Percentiles rank a stretch among this genome's conserved stretches.
Conservation (phyloP, 2,329 filamentous ascomycete species). For the Grosmannia clavigera region DNA sequence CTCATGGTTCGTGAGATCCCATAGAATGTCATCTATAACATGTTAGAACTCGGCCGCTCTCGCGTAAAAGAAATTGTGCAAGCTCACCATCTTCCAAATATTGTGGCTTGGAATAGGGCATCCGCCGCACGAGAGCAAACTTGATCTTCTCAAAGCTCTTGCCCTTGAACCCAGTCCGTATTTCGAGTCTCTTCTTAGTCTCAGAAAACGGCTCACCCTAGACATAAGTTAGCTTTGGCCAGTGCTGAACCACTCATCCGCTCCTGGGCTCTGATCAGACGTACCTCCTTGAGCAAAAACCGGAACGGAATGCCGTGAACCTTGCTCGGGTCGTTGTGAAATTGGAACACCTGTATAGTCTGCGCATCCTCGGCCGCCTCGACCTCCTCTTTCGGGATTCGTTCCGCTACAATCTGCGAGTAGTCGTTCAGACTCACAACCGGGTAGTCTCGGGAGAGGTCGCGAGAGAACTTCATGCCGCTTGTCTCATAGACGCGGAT, state of each 20-base stretch:
- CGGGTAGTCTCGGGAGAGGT: slow-evolving; percentile 55
- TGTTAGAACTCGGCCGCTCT: slow-evolving; percentile 11
- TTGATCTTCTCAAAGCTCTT: slow-evolving; percentile 99
- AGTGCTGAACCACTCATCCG: slow-evolving; percentile 14
- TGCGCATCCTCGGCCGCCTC: slow-evolving; percentile 39
- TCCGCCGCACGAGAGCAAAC: slow-evolving; percentile 68
- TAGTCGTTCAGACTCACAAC: slow-evolving; percentile 84
- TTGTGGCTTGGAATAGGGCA: slow-evolving; percentile 61
- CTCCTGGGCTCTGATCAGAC: background rate
- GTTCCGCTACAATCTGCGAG: slow-evolving; percentile 67
- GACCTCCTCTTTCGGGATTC: slow-evolving; percentile 60
- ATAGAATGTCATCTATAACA: slow-evolving; percentile 44
- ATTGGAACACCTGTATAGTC: slow-evolving; percentile 76
- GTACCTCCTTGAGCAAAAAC: slow-evolving; percentile 70
- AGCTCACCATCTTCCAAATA: slow-evolving; percentile 79
- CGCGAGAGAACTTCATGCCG: slow-evolving; percentile 71
- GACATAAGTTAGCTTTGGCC: background rate
- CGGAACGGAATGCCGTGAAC: slow-evolving; percentile 83
- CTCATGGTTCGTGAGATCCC: slow-evolving; percentile 35
- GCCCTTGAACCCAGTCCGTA: slow-evolving; percentile 86
- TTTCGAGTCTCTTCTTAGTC: slow-evolving; percentile 88
- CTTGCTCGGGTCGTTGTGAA: slow-evolving; percentile 77
- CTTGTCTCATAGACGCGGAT: slow-evolving; percentile 77
- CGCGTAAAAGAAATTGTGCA: background rate
- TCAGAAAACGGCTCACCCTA: slow-evolving; percentile 79